Base-by-base conservation (phyloP, 768 basidiomycete species). In the Boletus barrowsii region DNA sequence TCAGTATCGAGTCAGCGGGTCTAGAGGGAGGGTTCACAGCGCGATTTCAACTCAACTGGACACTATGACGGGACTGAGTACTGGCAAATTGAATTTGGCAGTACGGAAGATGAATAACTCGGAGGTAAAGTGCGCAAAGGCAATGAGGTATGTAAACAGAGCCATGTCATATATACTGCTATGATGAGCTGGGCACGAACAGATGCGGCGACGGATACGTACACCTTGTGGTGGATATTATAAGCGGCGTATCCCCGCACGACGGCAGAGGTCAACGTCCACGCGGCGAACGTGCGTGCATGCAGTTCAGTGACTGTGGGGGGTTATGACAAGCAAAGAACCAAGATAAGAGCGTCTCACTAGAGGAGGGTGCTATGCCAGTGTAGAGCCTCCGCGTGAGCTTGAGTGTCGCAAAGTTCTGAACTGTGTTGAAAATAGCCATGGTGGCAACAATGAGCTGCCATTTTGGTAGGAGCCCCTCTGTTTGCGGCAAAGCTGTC, bases 201-300 rank as follows among this genome's bases (percentile, higher is more conserved):
- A 17, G 20, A 18, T 29, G 14, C 11, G 14, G 11, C 18, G 26
- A 30, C 10, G 18, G 48, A 41, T 11, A 75, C 86, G 59, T 66
- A 95, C 96, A 79, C 75, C 73, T 91, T 91, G 65, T 84, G 78
- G 54, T 85, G 75, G 60, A 98, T 89, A 67, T 98, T 78, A 72
- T 94, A 98, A 7, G 96, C 93, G 11, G 93, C 90, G 62, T 94
- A 94, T 45, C 79, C 75, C 35, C 96, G 85, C 46, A 98, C 84
- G 43, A 88, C 74, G 22, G 90, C 91, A 9, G 92, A 83, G 5
- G 88, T 86, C 47, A 96, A 69, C 0, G 95, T 98, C 96, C 96
- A 99, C 1, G 83, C 79, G 1, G 82, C 95, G 67, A 97, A 97
- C 5, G 93, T 90, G 43, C 96, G 82, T 36, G 91, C 88, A 60